Evolutionary conservation across 805 yeast genomes (phyloP).

Genomic region (Schizosaccharomyces cryophilus): DNA sequence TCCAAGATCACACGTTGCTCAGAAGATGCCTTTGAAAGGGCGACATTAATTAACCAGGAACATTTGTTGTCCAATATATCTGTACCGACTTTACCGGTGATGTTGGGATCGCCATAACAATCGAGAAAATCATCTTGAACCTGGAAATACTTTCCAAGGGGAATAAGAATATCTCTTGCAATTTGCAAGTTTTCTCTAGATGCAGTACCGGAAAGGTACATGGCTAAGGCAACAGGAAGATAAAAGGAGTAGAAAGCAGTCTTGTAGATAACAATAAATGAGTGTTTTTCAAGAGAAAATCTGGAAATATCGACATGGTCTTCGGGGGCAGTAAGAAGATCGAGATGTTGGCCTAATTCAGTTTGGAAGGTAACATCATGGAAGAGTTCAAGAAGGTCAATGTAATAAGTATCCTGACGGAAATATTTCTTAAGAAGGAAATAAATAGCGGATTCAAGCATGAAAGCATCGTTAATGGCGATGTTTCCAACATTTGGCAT

Average conservation of each 20-base stretch:
- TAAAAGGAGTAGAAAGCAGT: constrained; percentile 95
- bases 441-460: constrained; percentile 89
- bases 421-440: constrained; percentile 71
- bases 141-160: constrained; percentile 95
- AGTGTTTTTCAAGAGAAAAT: constrained; percentile 71
- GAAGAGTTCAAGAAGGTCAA: constrained; percentile 74
- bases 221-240: constrained; percentile 88
- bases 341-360: constrained; percentile 87
- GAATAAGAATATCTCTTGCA: constrained; percentile 66
- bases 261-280: constrained; percentile 85
- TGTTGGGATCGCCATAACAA: constrained; percentile 90
- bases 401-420: constrained; percentile 57
- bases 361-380: constrained; percentile 93
- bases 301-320: constrained; percentile 71
- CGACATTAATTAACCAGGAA: constrained; percentile 90
- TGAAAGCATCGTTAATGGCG: constrained; percentile 91
- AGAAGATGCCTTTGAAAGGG: constrained; percentile 49
- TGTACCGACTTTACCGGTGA: constrained; percentile 95
- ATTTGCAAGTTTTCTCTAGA: constrained; percentile 58
- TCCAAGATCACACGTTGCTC: constrained; percentile 69
- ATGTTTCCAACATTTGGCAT: constrained; percentile 41
- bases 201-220: constrained; percentile 68
- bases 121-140: constrained; percentile 93
- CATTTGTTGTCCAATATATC: constrained; percentile 97
- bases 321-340: constrained; percentile 91